phyloP scores from a whole-genome alignment of 2,329 filamentous ascomycete genomes.

The Aspergillus caelatus region DNA sequence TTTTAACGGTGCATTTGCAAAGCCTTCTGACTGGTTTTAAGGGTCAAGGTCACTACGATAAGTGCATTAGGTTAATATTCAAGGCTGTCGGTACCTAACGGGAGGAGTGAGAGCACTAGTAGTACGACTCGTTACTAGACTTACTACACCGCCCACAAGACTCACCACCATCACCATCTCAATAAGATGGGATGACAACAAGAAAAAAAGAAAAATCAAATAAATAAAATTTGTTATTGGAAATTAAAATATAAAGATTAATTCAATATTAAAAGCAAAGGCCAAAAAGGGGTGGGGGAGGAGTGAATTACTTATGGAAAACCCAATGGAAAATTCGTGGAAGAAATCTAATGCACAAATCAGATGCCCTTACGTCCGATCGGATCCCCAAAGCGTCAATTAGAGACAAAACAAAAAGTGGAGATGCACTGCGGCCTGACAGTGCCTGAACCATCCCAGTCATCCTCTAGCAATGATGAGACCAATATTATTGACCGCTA shows the following conservation, averaged over 20 bases:
- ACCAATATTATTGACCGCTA: neutral
- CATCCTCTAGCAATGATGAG: neutral
- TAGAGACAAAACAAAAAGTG: conserved; percentile 5
- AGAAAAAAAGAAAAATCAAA: neutral
- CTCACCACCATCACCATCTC: no score
- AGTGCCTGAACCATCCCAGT: conserved; percentile 22
- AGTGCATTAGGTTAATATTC: neutral
- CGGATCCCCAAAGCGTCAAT: conserved; percentile 1
- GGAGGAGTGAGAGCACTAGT: neutral
- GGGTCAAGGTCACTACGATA: neutral
- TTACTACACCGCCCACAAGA: conserved; percentile 5
- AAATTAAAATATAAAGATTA: neutral
- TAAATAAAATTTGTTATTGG: neutral
- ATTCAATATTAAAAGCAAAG: conserved; percentile 2
- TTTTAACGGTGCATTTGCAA: neutral
- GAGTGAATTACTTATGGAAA: neutral
- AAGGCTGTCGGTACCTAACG: conserved; percentile 1
- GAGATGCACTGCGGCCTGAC: conserved; percentile 31
- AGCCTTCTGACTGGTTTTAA: neutral
- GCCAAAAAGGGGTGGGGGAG: neutral
- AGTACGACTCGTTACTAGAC: no score
- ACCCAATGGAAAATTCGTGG: conserved; percentile 2
- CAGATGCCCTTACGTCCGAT: neutral
- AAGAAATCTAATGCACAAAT: conserved; percentile 5
- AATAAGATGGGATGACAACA: neutral